Conservation (phyloP, 208 protist species). For the Leishmania braziliensis region DNA sequence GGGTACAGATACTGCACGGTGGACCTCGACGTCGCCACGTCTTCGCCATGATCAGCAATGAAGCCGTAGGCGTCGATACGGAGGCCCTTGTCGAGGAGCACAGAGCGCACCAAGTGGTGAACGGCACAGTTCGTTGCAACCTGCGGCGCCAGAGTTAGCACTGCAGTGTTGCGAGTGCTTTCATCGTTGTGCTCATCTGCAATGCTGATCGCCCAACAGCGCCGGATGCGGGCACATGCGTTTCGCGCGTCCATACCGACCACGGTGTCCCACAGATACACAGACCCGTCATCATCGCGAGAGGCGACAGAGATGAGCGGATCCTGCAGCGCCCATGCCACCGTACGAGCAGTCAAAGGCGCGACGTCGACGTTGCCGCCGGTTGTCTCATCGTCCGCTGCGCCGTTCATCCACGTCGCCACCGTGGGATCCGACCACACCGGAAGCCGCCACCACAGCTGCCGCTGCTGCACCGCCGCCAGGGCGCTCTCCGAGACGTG, state of each 20-base stretch:
- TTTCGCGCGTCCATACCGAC: slow-evolving; percentile 17
- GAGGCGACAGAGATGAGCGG: slow-evolving; percentile 7
- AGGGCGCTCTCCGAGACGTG: slow-evolving; percentile 70
- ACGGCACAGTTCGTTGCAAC: slow-evolving; percentile 20
- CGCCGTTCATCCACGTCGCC: background rate
- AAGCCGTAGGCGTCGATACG: slow-evolving; percentile 30
- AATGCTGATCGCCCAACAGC: background rate
- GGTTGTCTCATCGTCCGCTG: background rate
- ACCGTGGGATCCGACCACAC: slow-evolving; percentile 29
- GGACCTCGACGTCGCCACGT: background rate
- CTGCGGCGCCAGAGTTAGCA: slow-evolving; percentile 29
- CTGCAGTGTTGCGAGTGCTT: slow-evolving; percentile 17
- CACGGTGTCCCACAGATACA: slow-evolving; percentile 24
- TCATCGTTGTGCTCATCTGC: background rate
- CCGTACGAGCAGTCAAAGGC: slow-evolving; percentile 1
- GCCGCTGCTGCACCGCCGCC: slow-evolving; percentile 65
- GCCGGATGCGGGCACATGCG: background rate
- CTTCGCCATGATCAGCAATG: slow-evolving; percentile 20
- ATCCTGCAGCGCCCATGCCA: slow-evolving; percentile 22
- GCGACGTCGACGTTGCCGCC: background rate
- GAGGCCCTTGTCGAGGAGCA: slow-evolving; percentile 20
- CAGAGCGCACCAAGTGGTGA: slow-evolving; percentile 18
- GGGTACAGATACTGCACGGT: slow-evolving; percentile 25
- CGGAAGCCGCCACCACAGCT: slow-evolving; percentile 67
- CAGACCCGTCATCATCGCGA: background rate